Conservation (phyloP, 192 early-diverging fungal species). For the Phycomyces blakesleeanus region DNA sequence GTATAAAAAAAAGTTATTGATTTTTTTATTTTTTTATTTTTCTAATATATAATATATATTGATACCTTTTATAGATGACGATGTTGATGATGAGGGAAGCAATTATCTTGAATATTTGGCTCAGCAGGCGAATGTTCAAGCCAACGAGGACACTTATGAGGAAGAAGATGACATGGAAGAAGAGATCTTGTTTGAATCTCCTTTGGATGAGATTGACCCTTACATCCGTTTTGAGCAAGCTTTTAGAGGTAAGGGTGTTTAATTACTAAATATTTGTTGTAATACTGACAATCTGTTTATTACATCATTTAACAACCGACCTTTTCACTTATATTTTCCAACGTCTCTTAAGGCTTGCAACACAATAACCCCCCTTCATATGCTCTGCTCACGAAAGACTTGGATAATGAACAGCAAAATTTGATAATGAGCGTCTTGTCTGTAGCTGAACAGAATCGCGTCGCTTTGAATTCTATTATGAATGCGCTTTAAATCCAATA, state of each 20-base stretch:
- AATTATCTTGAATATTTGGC: conserved; percentile 59
- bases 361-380: conserved; percentile 49
- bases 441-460: conserved; percentile 30
- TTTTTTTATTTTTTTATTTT: neutral
- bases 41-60: neutral
- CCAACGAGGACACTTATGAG: conserved; percentile 50
- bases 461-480: neutral
- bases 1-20: neutral
- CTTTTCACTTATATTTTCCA: neutral
- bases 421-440: conserved; percentile 41
- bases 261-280: neutral
- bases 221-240: conserved; percentile 66
- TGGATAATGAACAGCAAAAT: conserved; percentile 44
- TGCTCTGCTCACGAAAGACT: conserved; percentile 45
- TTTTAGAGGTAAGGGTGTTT: conserved; percentile 33
- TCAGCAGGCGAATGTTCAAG: conserved; percentile 34
- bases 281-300: neutral
- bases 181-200: conserved; percentile 71
- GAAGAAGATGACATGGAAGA: conserved; percentile 67
- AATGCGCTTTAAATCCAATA: neutral
- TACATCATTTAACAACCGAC: too few relatives aligned
- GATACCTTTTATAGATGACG: conserved; percentile 36
- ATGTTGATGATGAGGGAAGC: conserved; percentile 57
- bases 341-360: conserved; percentile 33
- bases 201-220: conserved; percentile 70